Evolutionary conservation across 352 stramenopile genomes (phyloP).

Genomic region (Globisporangium solare): DNA sequence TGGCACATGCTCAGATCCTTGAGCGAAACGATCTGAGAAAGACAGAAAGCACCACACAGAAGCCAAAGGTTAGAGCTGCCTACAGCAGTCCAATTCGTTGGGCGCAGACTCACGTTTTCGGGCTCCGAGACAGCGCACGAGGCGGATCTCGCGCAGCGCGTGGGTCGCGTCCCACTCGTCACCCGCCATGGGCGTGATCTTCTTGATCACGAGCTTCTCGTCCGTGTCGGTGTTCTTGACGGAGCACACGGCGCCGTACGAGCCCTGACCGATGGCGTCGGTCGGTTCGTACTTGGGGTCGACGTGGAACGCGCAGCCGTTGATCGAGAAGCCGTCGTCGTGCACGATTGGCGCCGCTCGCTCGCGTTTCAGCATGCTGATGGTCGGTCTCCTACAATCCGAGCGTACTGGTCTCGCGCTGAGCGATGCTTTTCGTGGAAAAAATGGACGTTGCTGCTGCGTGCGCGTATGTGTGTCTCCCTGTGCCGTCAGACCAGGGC

Average conservation of each 20-base stretch:
- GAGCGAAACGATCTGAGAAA: conserved; percentile 79
- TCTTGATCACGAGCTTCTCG: conserved; percentile 91
- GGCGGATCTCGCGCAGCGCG: conserved; percentile 86
- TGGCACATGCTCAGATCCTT: conserved; percentile 90
- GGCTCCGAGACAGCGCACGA: conserved; percentile 84
- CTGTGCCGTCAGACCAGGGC: conserved; percentile 2
- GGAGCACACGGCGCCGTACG: conserved; percentile 91
- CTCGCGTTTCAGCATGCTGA: conserved; percentile 62
- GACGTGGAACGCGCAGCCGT: conserved; percentile 80
- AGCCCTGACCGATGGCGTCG: conserved; percentile 90
- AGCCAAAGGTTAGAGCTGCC: no score
- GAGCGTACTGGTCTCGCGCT: no score
- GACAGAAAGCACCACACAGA: background rate
- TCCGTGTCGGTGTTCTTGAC: conserved; percentile 74
- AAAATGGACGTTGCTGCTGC: background rate
- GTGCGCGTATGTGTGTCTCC: background rate
- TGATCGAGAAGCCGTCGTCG: conserved; percentile 79
- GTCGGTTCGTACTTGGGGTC: conserved; percentile 77
- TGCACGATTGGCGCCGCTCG: conserved; percentile 49
- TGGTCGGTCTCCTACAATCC: no score
- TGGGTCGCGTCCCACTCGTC: conserved; percentile 88
- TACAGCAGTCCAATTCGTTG: background rate
- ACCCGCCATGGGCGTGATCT: conserved; percentile 89
- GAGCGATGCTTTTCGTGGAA: no score
- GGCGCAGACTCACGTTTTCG: conserved; percentile 87